A percentile compares a stretch with the other conserved stretches of the same genome.
phyloP scores from a whole-genome alignment of 306 rosid genomes.

The Lathyrus tuberosus region DNA sequence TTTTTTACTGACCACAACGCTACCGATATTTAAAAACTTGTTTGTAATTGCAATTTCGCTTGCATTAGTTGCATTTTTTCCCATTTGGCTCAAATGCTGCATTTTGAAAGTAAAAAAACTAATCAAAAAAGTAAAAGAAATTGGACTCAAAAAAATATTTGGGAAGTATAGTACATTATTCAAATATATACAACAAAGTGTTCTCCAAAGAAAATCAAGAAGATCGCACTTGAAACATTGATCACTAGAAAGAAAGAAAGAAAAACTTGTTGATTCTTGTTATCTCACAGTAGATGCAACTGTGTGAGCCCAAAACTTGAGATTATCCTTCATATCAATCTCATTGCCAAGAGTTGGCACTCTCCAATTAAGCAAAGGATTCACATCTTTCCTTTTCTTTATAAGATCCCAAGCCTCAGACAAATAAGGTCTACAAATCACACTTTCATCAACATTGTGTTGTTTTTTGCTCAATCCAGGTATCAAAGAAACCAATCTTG shows the following conservation, averaged over 20 bases:
- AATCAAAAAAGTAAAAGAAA: neutral
- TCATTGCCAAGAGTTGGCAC: constrained; percentile 52
- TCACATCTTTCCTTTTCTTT: constrained; percentile 43
- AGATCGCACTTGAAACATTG: constrained; percentile 16
- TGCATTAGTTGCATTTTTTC: too few species aligned
- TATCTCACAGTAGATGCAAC: constrained; percentile 77
- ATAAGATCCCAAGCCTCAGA: constrained; percentile 81
- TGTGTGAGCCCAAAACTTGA: constrained; percentile 71
- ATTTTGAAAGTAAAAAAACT: constrained; percentile 10
- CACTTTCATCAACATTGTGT: constrained; percentile 41
- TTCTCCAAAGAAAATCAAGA: constrained; percentile 18
- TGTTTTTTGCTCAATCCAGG: constrained; percentile 49
- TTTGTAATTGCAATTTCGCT: too few species aligned
- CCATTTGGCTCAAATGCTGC: neutral
- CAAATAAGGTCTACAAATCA: constrained; percentile 70
- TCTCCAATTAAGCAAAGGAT: constrained; percentile 59
- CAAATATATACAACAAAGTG: constrained; percentile 15
- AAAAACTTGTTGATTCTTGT: constrained; percentile 6
- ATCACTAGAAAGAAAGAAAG: neutral
- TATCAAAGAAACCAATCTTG: constrained; percentile 62
- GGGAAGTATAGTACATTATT: constrained; percentile 25
- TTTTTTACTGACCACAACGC: too few species aligned
- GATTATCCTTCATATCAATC: constrained; percentile 66
- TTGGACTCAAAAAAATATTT: constrained; percentile 1
- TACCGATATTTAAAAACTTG: too few species aligned